Conservation (phyloP, 495 filamentous ascomycete genomes). For the Hypoxylon subgilvum region DNA sequence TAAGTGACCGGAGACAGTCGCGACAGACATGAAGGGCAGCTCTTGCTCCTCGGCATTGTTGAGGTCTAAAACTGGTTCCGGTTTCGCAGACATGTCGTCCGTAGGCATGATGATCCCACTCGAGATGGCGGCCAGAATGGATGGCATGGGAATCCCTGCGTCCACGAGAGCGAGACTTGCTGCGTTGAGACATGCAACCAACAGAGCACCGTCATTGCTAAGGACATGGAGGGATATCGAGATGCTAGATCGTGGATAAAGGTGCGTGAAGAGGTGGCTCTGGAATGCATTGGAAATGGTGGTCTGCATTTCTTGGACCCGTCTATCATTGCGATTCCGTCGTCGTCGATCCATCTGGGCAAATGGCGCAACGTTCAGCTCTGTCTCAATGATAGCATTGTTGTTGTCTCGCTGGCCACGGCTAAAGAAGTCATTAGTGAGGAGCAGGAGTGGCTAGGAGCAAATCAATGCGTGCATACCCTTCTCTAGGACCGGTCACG, state of each 20-base stretch:
- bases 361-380: too few species aligned
- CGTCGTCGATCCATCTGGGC: constrained; percentile 83
- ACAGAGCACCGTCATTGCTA: constrained; percentile 86
- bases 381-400: too few species aligned
- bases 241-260: constrained; percentile 90
- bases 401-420: constrained; percentile 78
- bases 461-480: too few species aligned
- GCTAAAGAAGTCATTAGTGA: too few species aligned
- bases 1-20: too few species aligned
- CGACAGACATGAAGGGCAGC: constrained; percentile 85
- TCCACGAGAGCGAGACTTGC: constrained; percentile 91
- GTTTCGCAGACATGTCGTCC: constrained; percentile 65
- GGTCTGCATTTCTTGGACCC: constrained; percentile 78
- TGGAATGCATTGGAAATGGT: constrained; percentile 77
- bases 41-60: constrained; percentile 88
- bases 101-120: constrained; percentile 76
- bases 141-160: constrained; percentile 91
- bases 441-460: too few species aligned
- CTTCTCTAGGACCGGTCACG: constrained; percentile 80
- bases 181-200: constrained; percentile 89
- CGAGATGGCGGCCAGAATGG: constrained; percentile 88
- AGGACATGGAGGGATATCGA: constrained; percentile 82
- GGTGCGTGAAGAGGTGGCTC: constrained; percentile 75
- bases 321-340: constrained; percentile 65
- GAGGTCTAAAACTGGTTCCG: constrained; percentile 88